Evolutionary conservation across 345 rosid species (phyloP), one percentile per base, ranked within the genome.

Genomic region (Viola odorata): DNA sequence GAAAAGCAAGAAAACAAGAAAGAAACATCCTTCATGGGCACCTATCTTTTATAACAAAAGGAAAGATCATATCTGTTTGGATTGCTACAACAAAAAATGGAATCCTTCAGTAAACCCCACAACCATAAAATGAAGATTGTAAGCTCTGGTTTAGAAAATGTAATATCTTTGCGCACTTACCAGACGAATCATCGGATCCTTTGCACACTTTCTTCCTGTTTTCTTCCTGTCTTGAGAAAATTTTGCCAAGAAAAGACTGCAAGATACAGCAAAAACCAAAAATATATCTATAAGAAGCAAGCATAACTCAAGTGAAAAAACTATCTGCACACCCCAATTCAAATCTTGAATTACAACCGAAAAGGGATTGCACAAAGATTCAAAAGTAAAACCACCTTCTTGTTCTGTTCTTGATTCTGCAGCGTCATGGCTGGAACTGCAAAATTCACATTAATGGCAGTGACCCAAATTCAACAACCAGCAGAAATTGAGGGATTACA

Each of bases 211-310:
- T 68, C 41, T 60, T 70, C 42, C 49, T 71, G 53, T 64, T 78
- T 58, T 66, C 63, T 11, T 73, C 82, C 73, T 57, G 69, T 48
- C 47, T 41, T 37, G 61, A 69, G 66, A 80, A 73, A 40, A 82
- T 16, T 69, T 70, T 76, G 54, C 62, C 69, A 49, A 74, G 67
- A 60, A 81, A 69, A 14, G 75, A 75, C 82, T 75, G 81, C 45
- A 68, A 37, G 39, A 8, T 15, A 60, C 50, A 63, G 6, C 45
- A 49, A 41, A 41, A 16, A 14, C 12, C 36, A 58, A 8, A 45
- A 45, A 45, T 11, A 45, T 45, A 45, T 45, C 12, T 45, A 10
- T 45, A 8, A 45, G 50, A 45, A 45, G 8, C 8, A 45, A 45
- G 50, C 50, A 45, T 8, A 4, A n/a, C 8, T 8, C 50, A 45